Evolutionary conservation across 805 yeast species (phyloP), one percentile per base, ranked within the genome.

Genomic region (Scheffersomyces amazonensis): DNA sequence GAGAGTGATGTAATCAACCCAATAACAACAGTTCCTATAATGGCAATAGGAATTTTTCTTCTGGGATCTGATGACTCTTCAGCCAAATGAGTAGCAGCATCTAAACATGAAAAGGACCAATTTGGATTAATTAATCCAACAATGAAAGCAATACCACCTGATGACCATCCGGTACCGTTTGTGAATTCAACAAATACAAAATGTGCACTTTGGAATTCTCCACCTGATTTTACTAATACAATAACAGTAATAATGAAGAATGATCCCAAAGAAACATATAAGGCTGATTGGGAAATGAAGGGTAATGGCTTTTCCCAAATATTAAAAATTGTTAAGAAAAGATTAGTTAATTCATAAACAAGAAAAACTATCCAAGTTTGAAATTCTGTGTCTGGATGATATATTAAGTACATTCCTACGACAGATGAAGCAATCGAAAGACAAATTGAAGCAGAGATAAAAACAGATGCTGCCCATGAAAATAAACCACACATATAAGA

Each of bases 111-210:
- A 62, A 80, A 81, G 7, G 82, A 76, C 85, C 85, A 82, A 39
- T 78, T 75, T 5, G 87, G 84, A 53, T 81, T 81, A 47, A 81
- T 74, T 34, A 81, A 58, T n/a, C 88, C 87, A n/a, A 80, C 76
- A 39, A 81, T 71, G 53, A 81, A 78, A 0, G 85, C 83, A 56
- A 80, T 71, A 20, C 76, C 86, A 1, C 75, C 47, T 2, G 75
- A 65, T 8, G 64, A 47, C 84, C 86, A 80, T 28, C 87, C 87
- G 1, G 85, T 78, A 21, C 62, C 70, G 51, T 78, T 78, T 23
- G 68, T 56, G 44, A 78, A 79, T 16, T 69, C 64, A 3, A 60
- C 68, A 56, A 81, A 81, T 16, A 81, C 84, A 45, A 73, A 78
- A 4, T 54, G 39, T 0, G 83, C 71, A 9, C 64, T 24, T 43